phyloP scores from a whole-genome alignment of 345 rosid species.

The Fremontodendron californicum region DNA sequence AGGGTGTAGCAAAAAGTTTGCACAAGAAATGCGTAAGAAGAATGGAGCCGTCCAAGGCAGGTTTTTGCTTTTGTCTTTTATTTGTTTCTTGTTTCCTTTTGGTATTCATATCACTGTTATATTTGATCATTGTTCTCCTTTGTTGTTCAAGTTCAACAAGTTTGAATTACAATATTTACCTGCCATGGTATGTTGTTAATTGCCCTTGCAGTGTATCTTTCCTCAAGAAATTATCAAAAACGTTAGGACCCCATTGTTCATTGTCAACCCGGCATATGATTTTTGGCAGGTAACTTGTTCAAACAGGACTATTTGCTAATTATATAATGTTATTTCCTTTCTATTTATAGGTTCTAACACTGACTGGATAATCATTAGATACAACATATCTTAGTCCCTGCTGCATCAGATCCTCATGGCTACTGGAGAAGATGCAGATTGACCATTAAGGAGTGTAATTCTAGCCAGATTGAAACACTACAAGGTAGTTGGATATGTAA shows the following conservation, averaged over 20 bases:
- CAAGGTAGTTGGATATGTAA: slow-evolving; percentile 46
- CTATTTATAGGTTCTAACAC: slow-evolving; percentile 18
- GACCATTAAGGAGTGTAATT: slow-evolving; percentile 53
- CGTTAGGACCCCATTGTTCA: slow-evolving; percentile 60
- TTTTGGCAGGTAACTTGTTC: slow-evolving; percentile 78
- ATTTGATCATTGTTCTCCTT: neutral
- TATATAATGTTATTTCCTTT: slow-evolving; percentile 9
- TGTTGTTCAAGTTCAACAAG: neutral
- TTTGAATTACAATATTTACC: neutral
- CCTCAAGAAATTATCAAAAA: slow-evolving; percentile 55
- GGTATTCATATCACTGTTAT: neutral
- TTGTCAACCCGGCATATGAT: slow-evolving; percentile 84
- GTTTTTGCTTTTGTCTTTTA: slow-evolving; percentile 18
- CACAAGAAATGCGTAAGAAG: slow-evolving; percentile 38
- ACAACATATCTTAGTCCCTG: slow-evolving; percentile 64
- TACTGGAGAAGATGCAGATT: slow-evolving; percentile 65
- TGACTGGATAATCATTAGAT: slow-evolving; percentile 41
- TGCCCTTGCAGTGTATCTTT: slow-evolving; percentile 57
- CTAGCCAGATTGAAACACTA: slow-evolving; percentile 48
- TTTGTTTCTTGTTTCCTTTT: slow-evolving; percentile 2
- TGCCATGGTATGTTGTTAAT: slow-evolving; percentile 5
- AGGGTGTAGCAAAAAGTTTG: slow-evolving; percentile 63
- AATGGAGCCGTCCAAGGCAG: slow-evolving; percentile 41
- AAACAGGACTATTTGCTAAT: slow-evolving; percentile 9
- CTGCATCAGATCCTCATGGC: slow-evolving; percentile 44